Evolutionary conservation across 805 yeast genomes (phyloP).

Genomic region (Ogataea methylovora): DNA sequence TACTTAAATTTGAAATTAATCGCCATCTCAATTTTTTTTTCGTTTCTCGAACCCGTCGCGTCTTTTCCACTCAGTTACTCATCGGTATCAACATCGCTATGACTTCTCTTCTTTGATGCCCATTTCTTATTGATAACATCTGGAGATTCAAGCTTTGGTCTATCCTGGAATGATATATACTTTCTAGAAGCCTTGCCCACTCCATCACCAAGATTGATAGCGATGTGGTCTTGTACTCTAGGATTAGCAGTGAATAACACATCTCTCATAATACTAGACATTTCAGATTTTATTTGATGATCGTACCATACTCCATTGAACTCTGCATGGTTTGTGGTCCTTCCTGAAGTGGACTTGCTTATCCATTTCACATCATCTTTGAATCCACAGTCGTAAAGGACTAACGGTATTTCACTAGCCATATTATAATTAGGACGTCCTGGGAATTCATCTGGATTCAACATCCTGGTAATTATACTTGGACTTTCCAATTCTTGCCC

Average conservation of each 20-base stretch:
- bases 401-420: conserved; percentile 86
- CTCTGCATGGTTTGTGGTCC: conserved; percentile 35
- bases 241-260: conserved; percentile 25
- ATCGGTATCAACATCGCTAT: too few relatives aligned
- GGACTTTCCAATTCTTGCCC: conserved; percentile 74
- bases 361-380: conserved; percentile 66
- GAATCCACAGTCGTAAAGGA: conserved; percentile 78
- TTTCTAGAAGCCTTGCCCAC: conserved; percentile 48
- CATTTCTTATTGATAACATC: conserved; percentile 64
- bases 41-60: too few relatives aligned
- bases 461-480: conserved; percentile 44
- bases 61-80: too few relatives aligned
- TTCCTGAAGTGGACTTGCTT: too few relatives aligned
- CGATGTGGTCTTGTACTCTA: conserved; percentile 4
- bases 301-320: conserved; percentile 44
- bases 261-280: conserved; percentile 42
- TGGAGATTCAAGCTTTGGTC: conserved; percentile 57
- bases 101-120: conserved; percentile 33
- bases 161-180: conserved; percentile 49
- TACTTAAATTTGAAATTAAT: too few relatives aligned
- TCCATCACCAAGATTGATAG: conserved; percentile 68
- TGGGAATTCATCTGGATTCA: conserved; percentile 50
- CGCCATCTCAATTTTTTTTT: too few relatives aligned
- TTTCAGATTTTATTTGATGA: conserved; percentile 45
- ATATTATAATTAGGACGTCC: conserved; percentile 75